phyloP scores from a whole-genome alignment of 768 basidiomycete genomes.

The Psilocybe sp. region DNA sequence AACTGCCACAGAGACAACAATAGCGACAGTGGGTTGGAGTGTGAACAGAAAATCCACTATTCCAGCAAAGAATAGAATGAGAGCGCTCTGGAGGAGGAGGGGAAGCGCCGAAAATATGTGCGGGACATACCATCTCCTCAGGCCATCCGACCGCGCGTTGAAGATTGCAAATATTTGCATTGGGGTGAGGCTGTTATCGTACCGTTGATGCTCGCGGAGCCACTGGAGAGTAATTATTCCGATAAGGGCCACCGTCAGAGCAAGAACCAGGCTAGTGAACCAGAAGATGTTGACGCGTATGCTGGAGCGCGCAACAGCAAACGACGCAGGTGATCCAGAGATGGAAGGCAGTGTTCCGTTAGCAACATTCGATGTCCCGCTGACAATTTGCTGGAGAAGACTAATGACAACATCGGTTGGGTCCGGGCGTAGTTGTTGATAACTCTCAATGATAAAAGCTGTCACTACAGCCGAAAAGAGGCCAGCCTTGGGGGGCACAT shows the following conservation, averaged over 20 bases:
- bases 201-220: slow-evolving; percentile 6
- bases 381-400: slow-evolving; percentile 10
- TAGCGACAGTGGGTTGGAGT: slow-evolving; percentile 15
- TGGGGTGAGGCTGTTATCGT: neutral
- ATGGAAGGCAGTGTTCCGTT: neutral
- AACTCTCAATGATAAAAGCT: slow-evolving; percentile 18
- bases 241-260: slow-evolving; percentile 1
- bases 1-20: slow-evolving; percentile 16
- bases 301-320: neutral
- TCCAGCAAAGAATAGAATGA: slow-evolving; percentile 26
- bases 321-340: neutral
- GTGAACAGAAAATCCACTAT: slow-evolving; percentile 21
- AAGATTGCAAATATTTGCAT: slow-evolving; percentile 3
- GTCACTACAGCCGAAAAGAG: slow-evolving; percentile 21
- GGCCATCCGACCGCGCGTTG: slow-evolving; percentile 23
- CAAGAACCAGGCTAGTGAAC: slow-evolving; percentile 4
- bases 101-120: slow-evolving; percentile 22
- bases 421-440: slow-evolving; percentile 15
- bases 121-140: slow-evolving; percentile 23
- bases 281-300: slow-evolving; percentile 4
- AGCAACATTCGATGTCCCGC: neutral
- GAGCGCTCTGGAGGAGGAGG: slow-evolving; percentile 22
- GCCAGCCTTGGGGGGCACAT: slow-evolving; percentile 12
- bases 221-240: slow-evolving; percentile 5
- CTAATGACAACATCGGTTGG: slow-evolving; percentile 8